Conservation (phyloP, 106 monocot genomes). For the Agapanthus africanus region DNA sequence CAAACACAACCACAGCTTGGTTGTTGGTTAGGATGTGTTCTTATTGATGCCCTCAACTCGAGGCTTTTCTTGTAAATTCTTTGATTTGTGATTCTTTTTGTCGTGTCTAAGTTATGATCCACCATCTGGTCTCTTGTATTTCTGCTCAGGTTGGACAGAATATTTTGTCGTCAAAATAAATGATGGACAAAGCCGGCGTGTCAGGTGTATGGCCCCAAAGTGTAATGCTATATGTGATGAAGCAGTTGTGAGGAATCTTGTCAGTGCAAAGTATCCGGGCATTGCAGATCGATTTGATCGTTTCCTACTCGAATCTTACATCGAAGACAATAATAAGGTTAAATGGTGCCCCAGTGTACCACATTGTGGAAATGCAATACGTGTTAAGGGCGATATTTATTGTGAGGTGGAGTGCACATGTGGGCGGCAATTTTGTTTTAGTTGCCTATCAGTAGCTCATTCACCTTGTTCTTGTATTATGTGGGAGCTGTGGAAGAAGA, state of each 20-base stretch:
- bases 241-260: conserved; percentile 45
- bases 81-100: background rate
- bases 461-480: conserved; percentile 87
- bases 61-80: background rate
- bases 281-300: conserved; percentile 81
- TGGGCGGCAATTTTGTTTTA: conserved; percentile 87
- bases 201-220: conserved; percentile 75
- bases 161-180: conserved; percentile 85
- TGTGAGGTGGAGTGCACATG: conserved; percentile 89
- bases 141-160: conserved; percentile 69
- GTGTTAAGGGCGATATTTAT: conserved; percentile 60
- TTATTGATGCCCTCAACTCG: background rate
- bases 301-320: conserved; percentile 85
- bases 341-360: conserved; percentile 90
- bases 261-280: conserved; percentile 42
- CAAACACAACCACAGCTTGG: background rate
- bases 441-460: conserved; percentile 69
- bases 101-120: too few relatives aligned
- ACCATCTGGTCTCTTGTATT: conserved; percentile 6
- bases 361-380: conserved; percentile 89
- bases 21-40: background rate
- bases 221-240: conserved; percentile 77
- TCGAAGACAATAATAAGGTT: conserved; percentile 87
- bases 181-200: conserved; percentile 66
- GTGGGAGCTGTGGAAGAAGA: conserved; percentile 88